Percentiles rank a stretch among this genome's conserved stretches.
phyloP scores from a whole-genome alignment of 2,329 filamentous ascomycete genomes.

The Colletotrichum sp. region DNA sequence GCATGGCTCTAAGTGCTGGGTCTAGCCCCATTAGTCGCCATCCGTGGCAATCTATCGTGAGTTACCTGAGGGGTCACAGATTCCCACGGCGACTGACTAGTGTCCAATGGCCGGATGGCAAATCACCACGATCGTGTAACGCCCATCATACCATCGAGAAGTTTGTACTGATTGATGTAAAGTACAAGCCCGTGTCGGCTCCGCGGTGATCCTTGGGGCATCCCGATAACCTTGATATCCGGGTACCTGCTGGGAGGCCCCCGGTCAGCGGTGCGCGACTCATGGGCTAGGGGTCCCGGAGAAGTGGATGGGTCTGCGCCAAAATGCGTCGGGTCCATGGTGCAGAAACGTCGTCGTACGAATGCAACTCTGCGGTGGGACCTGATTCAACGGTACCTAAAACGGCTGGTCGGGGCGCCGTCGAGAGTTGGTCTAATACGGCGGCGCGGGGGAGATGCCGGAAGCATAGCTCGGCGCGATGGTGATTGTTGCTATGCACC shows the following conservation, averaged over 20 bases:
- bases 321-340: neutral
- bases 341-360: conserved; percentile 7
- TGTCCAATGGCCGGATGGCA: neutral
- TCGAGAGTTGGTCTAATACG: neutral
- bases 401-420: neutral
- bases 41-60: neutral
- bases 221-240: conserved; percentile 16
- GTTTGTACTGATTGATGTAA: neutral
- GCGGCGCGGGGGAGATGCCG: conserved; percentile 5
- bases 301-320: conserved; percentile 1
- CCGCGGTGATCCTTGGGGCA: conserved; percentile 4
- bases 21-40: neutral
- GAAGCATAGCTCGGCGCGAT: neutral
- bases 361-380: conserved; percentile 9
- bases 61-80: neutral
- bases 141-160: neutral
- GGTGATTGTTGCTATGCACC: neutral
- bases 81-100: neutral
- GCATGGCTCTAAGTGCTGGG: neutral
- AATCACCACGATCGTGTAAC: neutral
- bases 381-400: conserved; percentile 10
- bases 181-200: neutral
- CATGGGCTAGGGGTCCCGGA: neutral
- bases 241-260: neutral
- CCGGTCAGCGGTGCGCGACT: neutral